These are phyloP conservation scores for Zelopaecilomyces penicillatus DNA, from an alignment of 2,329 filamentous ascomycete species.

Conservation along the genomic window DNA sequence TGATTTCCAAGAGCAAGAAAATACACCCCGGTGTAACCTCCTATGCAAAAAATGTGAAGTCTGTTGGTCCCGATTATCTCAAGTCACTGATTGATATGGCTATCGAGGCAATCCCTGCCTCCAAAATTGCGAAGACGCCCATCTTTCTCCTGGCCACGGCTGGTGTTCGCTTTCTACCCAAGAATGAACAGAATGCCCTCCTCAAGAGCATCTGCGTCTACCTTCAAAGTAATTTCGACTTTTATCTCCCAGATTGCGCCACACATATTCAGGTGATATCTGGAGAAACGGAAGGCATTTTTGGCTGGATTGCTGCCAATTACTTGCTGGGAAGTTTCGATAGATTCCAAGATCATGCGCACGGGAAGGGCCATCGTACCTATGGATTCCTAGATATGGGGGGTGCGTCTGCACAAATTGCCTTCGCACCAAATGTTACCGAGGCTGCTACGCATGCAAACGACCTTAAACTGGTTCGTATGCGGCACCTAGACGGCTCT, in stretches of 20 bases:
- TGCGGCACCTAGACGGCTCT: slow-evolving; percentile 74
- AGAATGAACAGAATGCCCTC: slow-evolving; percentile 62
- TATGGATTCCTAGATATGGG: slow-evolving; percentile 99
- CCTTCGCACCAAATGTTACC: slow-evolving; percentile 88
- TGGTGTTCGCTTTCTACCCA: slow-evolving; percentile 79
- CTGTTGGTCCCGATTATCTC: slow-evolving; percentile 76
- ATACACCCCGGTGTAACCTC: slow-evolving; percentile 88
- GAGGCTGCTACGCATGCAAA: slow-evolving; percentile 84
- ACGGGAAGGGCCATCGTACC: slow-evolving; percentile 84
- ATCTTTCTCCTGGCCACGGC: slow-evolving; percentile 94
- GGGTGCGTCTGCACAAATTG: slow-evolving; percentile 93
- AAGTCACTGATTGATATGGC: slow-evolving; percentile 75
- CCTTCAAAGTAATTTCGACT: slow-evolving; percentile 65
- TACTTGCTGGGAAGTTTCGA: slow-evolving; percentile 92
- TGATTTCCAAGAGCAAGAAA: slow-evolving; percentile 86
- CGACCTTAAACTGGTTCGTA: slow-evolving; percentile 75
- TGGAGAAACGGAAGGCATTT: slow-evolving; percentile 90
- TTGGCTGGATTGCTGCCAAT: slow-evolving; percentile 96
- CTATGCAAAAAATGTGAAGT: slow-evolving; percentile 68
- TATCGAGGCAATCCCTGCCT: slow-evolving; percentile 63
- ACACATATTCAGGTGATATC: slow-evolving; percentile 89
- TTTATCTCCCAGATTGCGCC: slow-evolving; percentile 82
- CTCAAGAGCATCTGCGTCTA: slow-evolving; percentile 76
- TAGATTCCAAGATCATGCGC: slow-evolving; percentile 60
- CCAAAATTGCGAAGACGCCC: slow-evolving; percentile 75